Conservation (phyloP, 768 basidiomycete genomes). For the Russula olivacea region DNA sequence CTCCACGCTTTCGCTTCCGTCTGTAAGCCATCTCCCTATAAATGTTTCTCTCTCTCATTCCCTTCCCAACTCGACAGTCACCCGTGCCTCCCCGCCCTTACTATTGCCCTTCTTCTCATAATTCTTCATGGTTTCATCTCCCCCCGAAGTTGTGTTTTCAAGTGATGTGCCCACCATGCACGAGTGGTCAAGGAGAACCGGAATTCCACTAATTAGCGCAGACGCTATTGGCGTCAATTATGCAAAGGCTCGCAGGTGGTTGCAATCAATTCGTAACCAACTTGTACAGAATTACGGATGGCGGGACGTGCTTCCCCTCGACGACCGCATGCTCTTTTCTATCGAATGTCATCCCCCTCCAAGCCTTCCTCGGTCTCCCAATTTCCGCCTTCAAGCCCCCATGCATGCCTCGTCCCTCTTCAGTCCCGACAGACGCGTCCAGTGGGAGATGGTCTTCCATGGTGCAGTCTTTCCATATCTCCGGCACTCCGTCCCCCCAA, state of each 20-base stretch:
- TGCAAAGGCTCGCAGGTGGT: slow-evolving; percentile 73
- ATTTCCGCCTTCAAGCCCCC: slow-evolving; percentile 66
- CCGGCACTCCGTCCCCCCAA: slow-evolving; percentile 35
- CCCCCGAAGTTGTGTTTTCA: slow-evolving; percentile 66
- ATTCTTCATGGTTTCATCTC: slow-evolving; percentile 30
- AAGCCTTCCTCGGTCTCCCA: slow-evolving; percentile 68
- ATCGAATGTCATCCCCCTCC: slow-evolving; percentile 73
- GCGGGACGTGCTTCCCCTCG: slow-evolving; percentile 52
- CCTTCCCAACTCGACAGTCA: slow-evolving; percentile 12
- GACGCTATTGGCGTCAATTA: slow-evolving; percentile 78
- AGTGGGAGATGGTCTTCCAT: slow-evolving; percentile 88
- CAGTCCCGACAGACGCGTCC: slow-evolving; percentile 74
- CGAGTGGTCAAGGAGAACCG: slow-evolving; percentile 72
- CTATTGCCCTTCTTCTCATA: slow-evolving; percentile 20
- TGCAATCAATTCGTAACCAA: slow-evolving; percentile 53
- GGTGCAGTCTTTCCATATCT: slow-evolving; percentile 36
- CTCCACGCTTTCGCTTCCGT: slow-evolving; percentile 20
- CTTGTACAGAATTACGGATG: slow-evolving; percentile 68
- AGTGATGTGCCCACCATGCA: slow-evolving; percentile 78
- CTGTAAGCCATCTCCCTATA: slow-evolving; percentile 23
- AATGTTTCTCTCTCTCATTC: slow-evolving; percentile 15
- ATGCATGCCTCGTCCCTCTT: slow-evolving; percentile 80
- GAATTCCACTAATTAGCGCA: slow-evolving; percentile 76
- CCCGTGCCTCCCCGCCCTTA: slow-evolving; percentile 17
- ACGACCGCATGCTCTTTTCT: slow-evolving; percentile 70